A percentile compares a stretch with the other conserved stretches of the same genome.
These are phyloP conservation scores for Lachnellula suecica DNA, from an alignment of 2,329 filamentous ascomycete species.

Conservation along the genomic window DNA sequence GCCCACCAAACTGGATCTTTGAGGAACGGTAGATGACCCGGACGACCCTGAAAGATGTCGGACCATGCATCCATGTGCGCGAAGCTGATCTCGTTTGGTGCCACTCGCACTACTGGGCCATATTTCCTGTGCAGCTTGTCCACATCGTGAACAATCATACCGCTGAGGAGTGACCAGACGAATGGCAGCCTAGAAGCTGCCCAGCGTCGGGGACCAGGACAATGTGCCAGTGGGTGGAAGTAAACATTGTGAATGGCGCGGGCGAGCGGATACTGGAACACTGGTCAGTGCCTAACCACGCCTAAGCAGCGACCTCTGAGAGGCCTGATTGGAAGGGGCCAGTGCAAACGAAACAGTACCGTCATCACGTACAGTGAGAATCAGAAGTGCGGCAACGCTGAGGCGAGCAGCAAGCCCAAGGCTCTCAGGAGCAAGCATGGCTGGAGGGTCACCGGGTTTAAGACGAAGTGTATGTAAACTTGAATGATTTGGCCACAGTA, in stretches of 20 bases:
- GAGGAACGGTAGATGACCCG: background rate
- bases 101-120: slow-evolving; percentile 29
- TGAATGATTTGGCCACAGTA: too few species aligned
- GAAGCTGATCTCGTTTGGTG: slow-evolving; percentile 31
- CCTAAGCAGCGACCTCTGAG: background rate
- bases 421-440: too few species aligned
- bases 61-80: slow-evolving; percentile 1
- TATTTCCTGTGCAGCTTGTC: slow-evolving; percentile 23
- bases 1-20: slow-evolving; percentile 2
- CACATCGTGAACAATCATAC: slow-evolving; percentile 1
- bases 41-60: slow-evolving; percentile 2
- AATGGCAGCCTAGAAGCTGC: slow-evolving; percentile 3
- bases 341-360: too few species aligned
- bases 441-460: too few species aligned
- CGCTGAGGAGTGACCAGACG: slow-evolving; percentile 1
- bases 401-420: too few species aligned
- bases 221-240: slow-evolving; percentile 8
- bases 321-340: too few species aligned
- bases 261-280: background rate
- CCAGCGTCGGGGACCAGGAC: slow-evolving; percentile 7
- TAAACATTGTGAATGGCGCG: slow-evolving; percentile 11
- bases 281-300: background rate
- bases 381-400: too few species aligned
- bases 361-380: too few species aligned
- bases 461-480: too few species aligned